Percentiles rank a stretch among this genome's conserved stretches.
Evolutionary conservation across 805 yeast species (phyloP).

Genomic region (Candida tibetensis): DNA sequence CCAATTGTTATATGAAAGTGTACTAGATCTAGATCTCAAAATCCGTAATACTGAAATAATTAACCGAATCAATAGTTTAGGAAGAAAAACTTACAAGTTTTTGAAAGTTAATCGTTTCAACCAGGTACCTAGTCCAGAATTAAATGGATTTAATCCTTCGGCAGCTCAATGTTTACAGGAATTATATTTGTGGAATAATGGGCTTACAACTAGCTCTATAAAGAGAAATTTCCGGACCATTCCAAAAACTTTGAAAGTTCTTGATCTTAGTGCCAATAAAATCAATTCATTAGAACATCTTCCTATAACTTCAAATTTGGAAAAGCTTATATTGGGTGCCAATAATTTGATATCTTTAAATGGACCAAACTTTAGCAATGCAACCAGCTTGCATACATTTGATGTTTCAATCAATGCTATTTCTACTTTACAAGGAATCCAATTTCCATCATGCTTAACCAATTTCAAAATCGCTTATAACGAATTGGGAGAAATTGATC

Average conservation of each 20-base stretch:
- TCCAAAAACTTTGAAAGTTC: slow-evolving; percentile 1
- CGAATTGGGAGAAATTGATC: slow-evolving; percentile 5
- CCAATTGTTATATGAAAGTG: slow-evolving; percentile 10
- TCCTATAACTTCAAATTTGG: slow-evolving; percentile 11
- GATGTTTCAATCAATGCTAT: slow-evolving; percentile 16
- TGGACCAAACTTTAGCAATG: slow-evolving; percentile 11
- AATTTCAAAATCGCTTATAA: slow-evolving; percentile 15
- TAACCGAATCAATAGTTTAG: slow-evolving; percentile 9
- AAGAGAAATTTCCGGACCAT: not conserved
- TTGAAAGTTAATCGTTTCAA: slow-evolving; percentile 8
- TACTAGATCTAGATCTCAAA: slow-evolving; percentile 2
- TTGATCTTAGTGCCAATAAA: slow-evolving; percentile 17
- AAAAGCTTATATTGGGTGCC: slow-evolving; percentile 12
- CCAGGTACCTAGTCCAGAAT: not conserved
- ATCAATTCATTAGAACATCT: slow-evolving; percentile 12
- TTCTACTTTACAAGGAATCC: slow-evolving; percentile 6
- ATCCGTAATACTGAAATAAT: slow-evolving; percentile 9
- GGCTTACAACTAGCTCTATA: slow-evolving; percentile 8
- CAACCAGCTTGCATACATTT: slow-evolving; percentile 7
- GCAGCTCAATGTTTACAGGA: slow-evolving; percentile 9
- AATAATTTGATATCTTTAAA: slow-evolving; percentile 12
- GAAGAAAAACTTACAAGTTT: slow-evolving; percentile 11
- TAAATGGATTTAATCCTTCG: slow-evolving; percentile 5
- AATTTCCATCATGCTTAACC: slow-evolving; percentile 11
- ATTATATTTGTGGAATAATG: slow-evolving; percentile 13